Base-by-base conservation (phyloP, 805 yeast species). In the Starmerella sp. region DNA sequence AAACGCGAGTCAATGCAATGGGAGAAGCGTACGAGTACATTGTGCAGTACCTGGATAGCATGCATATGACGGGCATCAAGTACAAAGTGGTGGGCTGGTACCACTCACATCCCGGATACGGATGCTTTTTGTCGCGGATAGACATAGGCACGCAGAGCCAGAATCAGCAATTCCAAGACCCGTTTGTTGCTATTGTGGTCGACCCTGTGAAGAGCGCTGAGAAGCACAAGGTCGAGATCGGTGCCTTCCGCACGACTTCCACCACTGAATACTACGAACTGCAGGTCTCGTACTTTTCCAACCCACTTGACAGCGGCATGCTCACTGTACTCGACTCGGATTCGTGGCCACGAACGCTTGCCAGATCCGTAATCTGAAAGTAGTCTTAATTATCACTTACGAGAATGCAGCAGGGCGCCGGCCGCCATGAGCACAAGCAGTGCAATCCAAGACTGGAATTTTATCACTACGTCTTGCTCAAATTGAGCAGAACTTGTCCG, bases 161-260 rank as follows among this genome's bases (percentile, higher is more conserved):
- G 45, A 93, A 93, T 68, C 98, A 93, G 69, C 96, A 86, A 72
- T 80, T 93, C 70, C 91, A 91, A 69, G 85, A 84, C 61, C 79
- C 97, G 64, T 95, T 97, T 0, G 97, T 93, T 51, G 98, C 98
- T 1, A 97, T 93, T 35, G 98, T 93, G 39, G 83, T 93, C 57
- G 98, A 93, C 69, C 98, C 98, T 45, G 87, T 90, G 64, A 97
- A 91, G 70, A 88, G 96, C 6, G 96, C 88, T 45, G 69, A 74
- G 28, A 86, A 88, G 68, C 97, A 96, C 56, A 88, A 88, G 68
- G 97, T 91, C 48, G 98, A 93, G 47, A 91, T 93, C 65, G 98
- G 93, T 71, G 97, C 97, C 1, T 93, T 93, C 71, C 79, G 98
- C n/a, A 59, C 63, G 0, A 5, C 22, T 6, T 17, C 48, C 31